These are phyloP conservation scores for Fragilaria crotonensis DNA, from an alignment of 108 stramenopile species.

Conservation along the genomic window DNA sequence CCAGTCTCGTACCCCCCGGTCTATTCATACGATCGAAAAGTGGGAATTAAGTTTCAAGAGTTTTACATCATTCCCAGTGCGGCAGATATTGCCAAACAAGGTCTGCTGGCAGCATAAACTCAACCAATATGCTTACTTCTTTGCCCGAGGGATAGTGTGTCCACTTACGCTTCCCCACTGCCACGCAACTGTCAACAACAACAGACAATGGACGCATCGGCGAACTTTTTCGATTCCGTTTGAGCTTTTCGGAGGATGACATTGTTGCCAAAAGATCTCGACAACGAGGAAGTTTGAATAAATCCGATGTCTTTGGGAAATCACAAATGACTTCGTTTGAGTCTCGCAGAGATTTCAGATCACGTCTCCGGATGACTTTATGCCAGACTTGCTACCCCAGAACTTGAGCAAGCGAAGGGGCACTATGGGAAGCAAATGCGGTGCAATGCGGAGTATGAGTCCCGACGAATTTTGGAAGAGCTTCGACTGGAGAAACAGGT, in stretches of 20 bases:
- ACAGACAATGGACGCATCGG: too few relatives aligned
- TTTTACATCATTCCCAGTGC: constrained; percentile 31
- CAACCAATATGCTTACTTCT: too few relatives aligned
- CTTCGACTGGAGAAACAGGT: neutral
- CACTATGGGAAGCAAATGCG: neutral
- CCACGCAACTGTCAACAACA: too few relatives aligned
- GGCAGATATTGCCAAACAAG: too few relatives aligned
- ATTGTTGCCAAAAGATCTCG: too few relatives aligned
- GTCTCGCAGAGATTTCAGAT: neutral
- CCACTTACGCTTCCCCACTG: too few relatives aligned
- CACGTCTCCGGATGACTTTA: neutral
- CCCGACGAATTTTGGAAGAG: neutral
- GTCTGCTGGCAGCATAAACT: too few relatives aligned
- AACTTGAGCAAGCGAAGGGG: neutral
- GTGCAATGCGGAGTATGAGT: neutral
- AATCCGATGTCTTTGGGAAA: neutral
- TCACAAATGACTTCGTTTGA: neutral
- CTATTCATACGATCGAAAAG: constrained; percentile 20
- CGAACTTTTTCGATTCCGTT: too few relatives aligned
- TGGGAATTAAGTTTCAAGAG: constrained; percentile 32
- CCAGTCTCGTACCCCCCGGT: constrained; percentile 9
- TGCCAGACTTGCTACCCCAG: neutral
- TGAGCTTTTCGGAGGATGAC: too few relatives aligned
- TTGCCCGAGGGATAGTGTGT: too few relatives aligned
- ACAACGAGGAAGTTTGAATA: neutral